Conservation (phyloP, 805 yeast species). For the Komagataella phaffii region DNA sequence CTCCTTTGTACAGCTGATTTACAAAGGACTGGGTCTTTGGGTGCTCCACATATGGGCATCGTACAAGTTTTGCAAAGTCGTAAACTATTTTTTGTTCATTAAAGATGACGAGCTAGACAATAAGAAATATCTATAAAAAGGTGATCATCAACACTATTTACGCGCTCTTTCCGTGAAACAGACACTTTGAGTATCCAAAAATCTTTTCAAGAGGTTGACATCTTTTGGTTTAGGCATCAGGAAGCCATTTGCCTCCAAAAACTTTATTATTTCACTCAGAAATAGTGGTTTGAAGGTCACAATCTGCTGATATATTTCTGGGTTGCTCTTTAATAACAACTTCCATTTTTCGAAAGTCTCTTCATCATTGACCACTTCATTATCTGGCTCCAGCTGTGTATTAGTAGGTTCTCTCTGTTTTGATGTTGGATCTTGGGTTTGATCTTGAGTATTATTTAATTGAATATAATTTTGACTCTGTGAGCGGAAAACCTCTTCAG, state of each 20-base stretch:
- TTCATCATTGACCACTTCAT: neutral
- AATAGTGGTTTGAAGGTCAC: neutral
- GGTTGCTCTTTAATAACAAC: neutral
- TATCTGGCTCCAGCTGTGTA: neutral
- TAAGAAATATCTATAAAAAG: neutral
- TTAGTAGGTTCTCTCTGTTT: neutral
- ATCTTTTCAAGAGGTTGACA: neutral
- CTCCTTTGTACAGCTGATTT: neutral
- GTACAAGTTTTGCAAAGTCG: neutral
- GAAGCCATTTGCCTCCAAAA: neutral
- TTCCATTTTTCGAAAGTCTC: neutral
- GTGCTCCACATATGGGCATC: conserved; percentile 1
- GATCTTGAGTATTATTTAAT: neutral
- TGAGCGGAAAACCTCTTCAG: neutral
- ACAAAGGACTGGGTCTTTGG: neutral
- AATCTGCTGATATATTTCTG: neutral
- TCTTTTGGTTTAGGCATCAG: neutral
- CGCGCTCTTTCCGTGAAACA: conserved; percentile 1
- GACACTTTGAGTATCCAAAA: neutral
- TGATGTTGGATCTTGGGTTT: neutral
- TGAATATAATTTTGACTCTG: neutral
- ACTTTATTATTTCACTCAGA: neutral
- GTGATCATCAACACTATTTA: neutral
- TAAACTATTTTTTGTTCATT: neutral
- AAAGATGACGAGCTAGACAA: neutral